Evolutionary conservation across 2,329 filamentous ascomycete genomes (phyloP).

Genomic region (Trematosphaeria pertusa): DNA sequence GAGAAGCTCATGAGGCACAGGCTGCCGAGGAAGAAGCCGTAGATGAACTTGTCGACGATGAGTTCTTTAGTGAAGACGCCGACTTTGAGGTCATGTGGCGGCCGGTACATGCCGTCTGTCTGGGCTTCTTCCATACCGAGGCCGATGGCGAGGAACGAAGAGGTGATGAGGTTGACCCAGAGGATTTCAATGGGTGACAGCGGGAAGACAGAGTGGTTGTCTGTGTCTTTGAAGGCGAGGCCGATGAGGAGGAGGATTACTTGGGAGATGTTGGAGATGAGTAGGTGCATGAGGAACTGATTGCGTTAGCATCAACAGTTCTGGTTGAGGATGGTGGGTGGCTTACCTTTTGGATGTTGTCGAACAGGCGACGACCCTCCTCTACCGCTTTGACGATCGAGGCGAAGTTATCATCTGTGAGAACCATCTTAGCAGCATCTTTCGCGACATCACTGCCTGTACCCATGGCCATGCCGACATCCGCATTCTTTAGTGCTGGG

Average conservation of each 20-base stretch:
- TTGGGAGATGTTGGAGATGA: conserved; percentile 58
- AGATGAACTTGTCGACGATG: conserved; percentile 57
- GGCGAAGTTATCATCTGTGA: conserved; percentile 52
- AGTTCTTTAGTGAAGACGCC: conserved; percentile 56
- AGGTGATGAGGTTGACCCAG: conserved; percentile 57
- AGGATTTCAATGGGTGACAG: conserved; percentile 57
- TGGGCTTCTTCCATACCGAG: conserved; percentile 56
- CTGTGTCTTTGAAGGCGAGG: conserved; percentile 54
- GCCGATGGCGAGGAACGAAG: conserved; percentile 56
- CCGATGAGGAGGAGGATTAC: conserved; percentile 56
- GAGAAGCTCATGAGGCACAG: conserved; percentile 55
- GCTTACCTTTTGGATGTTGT: conserved; percentile 50
- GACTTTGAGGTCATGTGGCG: conserved; percentile 51
- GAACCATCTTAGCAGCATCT: conserved; percentile 50
- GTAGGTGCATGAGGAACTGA: conserved; percentile 55
- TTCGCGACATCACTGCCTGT: conserved; percentile 50
- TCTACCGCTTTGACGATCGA: conserved; percentile 51
- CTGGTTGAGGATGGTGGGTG: no score
- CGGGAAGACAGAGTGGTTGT: conserved; percentile 54
- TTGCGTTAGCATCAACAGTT: no score
- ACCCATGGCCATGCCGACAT: conserved; percentile 53
- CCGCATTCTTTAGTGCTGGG: conserved; percentile 49
- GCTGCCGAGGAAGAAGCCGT: conserved; percentile 54
- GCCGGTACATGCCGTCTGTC: conserved; percentile 55
- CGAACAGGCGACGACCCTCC: conserved; percentile 50